Base-by-base conservation (phyloP, 2,329 filamentous ascomycete genomes). In the Nothopassalora personata region DNA sequence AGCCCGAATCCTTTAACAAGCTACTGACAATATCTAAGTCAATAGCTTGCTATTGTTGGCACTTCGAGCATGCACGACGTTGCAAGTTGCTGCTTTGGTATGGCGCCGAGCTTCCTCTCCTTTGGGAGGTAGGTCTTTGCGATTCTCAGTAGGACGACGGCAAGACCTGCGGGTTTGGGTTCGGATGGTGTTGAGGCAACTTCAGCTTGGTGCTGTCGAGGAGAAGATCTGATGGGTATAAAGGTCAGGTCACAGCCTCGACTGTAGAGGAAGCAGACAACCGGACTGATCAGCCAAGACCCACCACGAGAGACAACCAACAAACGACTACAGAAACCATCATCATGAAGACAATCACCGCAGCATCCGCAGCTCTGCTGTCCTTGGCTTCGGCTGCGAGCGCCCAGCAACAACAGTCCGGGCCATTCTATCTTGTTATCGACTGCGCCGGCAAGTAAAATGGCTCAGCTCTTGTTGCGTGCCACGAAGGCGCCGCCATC, bases 401-500 rank as follows among this genome's bases (percentile, higher is more conserved):
- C 19, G 72, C 74, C 9, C 73, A 75, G 61, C 57, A 49, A 10
- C 72, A 71, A 66, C 60, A 73, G 54, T 77, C 78, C 9, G 69
- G 69, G 23, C 76, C 78, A 13, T 81, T 81, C 71, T 58, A 73
- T 31, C 72, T 81, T 23, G 64, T 75, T 47, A 59, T 80, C 43
- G 54, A 68, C 34, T 77, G 77, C 23, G 53, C 67, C 58, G 61
- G 65, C 5, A 70, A 71, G 1, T 62, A 75, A 55, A 72, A 80
- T 52, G 74, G 74, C 56, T 50, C 67, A 11, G 68, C 71, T 6
- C 73, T 81, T 15, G 66, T 65, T 5, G 67, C 79, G 57, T 81
- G 79, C 68, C 79, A 80, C 65, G 72, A 74, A 59, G 79, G 79
- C 31, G 79, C 79, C 19, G 79, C 73, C 4, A 78, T 80, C 55